phyloP scores from a whole-genome alignment of 2,329 filamentous ascomycete species.

The Huntiella bhutanensis region DNA sequence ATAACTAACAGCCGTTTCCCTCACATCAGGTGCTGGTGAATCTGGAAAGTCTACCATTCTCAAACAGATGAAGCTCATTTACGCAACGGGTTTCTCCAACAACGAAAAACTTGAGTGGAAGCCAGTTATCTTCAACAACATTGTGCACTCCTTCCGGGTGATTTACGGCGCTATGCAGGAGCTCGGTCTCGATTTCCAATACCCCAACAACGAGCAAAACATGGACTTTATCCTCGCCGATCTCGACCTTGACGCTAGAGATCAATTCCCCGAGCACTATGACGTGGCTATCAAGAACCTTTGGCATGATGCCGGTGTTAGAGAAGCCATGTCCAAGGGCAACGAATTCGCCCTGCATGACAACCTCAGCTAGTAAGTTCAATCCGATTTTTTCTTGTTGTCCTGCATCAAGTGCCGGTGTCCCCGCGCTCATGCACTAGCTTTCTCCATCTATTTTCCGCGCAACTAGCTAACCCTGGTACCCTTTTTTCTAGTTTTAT shows the following conservation, averaged over 20 bases:
- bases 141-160: conserved; percentile 79
- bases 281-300: conserved; percentile 64
- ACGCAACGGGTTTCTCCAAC: conserved; percentile 77
- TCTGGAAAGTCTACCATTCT: conserved; percentile 79
- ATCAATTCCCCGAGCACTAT: conserved; percentile 61
- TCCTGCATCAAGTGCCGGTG: not conserved
- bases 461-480: not conserved
- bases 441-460: not conserved
- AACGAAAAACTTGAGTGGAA: conserved; percentile 85
- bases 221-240: conserved; percentile 62
- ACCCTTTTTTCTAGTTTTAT: conserved; percentile 47
- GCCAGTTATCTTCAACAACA: conserved; percentile 87
- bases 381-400: too few relatives aligned
- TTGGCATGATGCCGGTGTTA: conserved; percentile 71
- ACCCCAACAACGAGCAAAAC: conserved; percentile 62
- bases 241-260: conserved; percentile 64
- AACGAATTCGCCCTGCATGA: conserved; percentile 95
- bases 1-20: conserved; percentile 10
- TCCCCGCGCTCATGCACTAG: not conserved
- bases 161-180: conserved; percentile 84
- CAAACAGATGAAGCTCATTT: conserved; percentile 98
- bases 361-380: conserved; percentile 73
- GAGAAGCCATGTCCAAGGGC: conserved; percentile 73
- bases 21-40: conserved; percentile 66
- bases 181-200: conserved; percentile 59